A percentile compares a stretch with the other conserved stretches of the same genome.
Conservation (phyloP, 345 rosid genomes). For the Hibiscus mutabilis region DNA sequence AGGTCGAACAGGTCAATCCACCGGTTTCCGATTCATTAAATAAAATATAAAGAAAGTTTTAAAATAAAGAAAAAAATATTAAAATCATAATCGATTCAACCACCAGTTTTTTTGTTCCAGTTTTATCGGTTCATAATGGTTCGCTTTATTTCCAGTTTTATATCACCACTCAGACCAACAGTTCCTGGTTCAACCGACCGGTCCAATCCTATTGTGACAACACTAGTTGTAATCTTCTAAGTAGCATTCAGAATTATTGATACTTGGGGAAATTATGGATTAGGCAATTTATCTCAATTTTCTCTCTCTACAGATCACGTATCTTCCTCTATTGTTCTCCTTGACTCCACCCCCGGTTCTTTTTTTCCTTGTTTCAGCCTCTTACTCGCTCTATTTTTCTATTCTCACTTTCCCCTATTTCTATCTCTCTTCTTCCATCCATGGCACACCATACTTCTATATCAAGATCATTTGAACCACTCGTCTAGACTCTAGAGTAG, state of each 20-base stretch:
- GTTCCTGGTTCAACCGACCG: no score
- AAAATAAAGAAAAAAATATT: no score
- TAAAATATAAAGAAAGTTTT: no score
- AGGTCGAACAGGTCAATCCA: no score
- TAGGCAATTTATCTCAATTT: not conserved
- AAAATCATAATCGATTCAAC: no score
- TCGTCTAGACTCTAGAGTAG: not conserved
- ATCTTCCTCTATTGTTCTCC: constrained; percentile 1
- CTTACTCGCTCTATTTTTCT: not conserved
- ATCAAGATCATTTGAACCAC: not conserved
- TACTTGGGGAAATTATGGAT: not conserved
- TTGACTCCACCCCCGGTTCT: not conserved
- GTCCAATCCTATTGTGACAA: no score
- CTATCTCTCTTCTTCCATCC: not conserved
- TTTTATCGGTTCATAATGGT: no score
- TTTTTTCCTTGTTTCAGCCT: not conserved
- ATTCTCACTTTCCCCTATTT: not conserved
- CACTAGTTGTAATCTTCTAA: not conserved
- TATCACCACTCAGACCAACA: no score
- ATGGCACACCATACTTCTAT: not conserved
- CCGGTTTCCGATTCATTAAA: no score
- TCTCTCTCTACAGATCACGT: not conserved
- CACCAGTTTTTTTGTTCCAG: no score
- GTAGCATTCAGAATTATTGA: not conserved
- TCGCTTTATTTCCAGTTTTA: no score